phyloP scores from a whole-genome alignment of 345 rosid genomes.

The rapeseed (Brassica napus) region Da-Ae NC_063437.1:20125001-20125500 shows the following conservation, averaged over 20 bases:
- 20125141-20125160: too few relatives aligned
- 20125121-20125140: too few relatives aligned
- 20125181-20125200: too few relatives aligned
- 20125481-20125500: conserved; percentile 31
- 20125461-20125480: conserved; percentile 27
- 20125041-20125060: too few relatives aligned
- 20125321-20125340: conserved; percentile 6
- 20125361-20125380: conserved; percentile 24
- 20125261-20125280: not conserved
- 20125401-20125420: conserved; percentile 23
- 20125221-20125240: too few relatives aligned
- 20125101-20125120: too few relatives aligned
- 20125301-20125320: not conserved
- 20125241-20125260: not conserved
- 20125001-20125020: not conserved
- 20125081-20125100: too few relatives aligned
- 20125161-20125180: too few relatives aligned
- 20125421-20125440: conserved; percentile 32
- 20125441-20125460: conserved; percentile 32
- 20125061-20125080: too few relatives aligned
- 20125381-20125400: conserved; percentile 28
- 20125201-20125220: too few relatives aligned
- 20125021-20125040: too few relatives aligned
- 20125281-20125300: not conserved
- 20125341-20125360: conserved; percentile 20